Evolutionary conservation across 768 basidiomycete species (phyloP).

Genomic region (Serendipita sp.): DNA sequence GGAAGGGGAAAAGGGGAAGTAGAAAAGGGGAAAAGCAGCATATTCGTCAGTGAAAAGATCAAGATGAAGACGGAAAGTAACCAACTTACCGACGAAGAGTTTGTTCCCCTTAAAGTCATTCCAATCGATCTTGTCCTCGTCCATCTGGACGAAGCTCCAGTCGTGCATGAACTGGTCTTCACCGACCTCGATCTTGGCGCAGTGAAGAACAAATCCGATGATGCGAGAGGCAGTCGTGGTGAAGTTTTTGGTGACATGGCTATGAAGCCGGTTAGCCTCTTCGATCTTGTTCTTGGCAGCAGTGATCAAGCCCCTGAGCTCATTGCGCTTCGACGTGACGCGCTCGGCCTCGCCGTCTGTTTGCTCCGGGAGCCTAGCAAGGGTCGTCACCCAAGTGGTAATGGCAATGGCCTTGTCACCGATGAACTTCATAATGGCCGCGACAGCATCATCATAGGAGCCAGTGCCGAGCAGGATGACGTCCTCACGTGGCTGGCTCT

Average conservation of each 20-base stretch:
- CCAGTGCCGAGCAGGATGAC: slow-evolving; percentile 20
- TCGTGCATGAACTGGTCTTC: slow-evolving; percentile 21
- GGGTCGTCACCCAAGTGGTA: slow-evolving; percentile 14
- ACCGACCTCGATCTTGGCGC: slow-evolving; percentile 17
- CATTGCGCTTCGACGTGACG: slow-evolving; percentile 14
- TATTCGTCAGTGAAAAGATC: no score
- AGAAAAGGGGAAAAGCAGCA: no score
- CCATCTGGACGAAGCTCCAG: slow-evolving; percentile 22
- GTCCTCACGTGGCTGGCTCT: slow-evolving; percentile 19
- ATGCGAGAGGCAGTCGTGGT: slow-evolving; percentile 16
- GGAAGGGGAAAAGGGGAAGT: neutral
- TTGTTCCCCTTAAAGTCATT: no score
- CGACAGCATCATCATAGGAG: slow-evolving; percentile 17
- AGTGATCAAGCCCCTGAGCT: slow-evolving; percentile 15
- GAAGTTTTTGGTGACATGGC: slow-evolving; percentile 17
- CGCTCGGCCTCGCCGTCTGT: slow-evolving; percentile 13
- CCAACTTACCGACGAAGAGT: no score
- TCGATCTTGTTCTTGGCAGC: slow-evolving; percentile 16
- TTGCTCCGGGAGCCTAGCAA: slow-evolving; percentile 15
- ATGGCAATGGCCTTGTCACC: slow-evolving; percentile 14
- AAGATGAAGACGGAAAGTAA: no score
- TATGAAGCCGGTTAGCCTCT: slow-evolving; percentile 17
- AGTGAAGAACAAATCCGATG: slow-evolving; percentile 23
- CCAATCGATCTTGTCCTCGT: slow-evolving; percentile 21
- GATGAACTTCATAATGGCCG: slow-evolving; percentile 19